Evolutionary conservation across 2,329 filamentous ascomycete species (phyloP).

Genomic region (Penicillium griseofulvum): DNA sequence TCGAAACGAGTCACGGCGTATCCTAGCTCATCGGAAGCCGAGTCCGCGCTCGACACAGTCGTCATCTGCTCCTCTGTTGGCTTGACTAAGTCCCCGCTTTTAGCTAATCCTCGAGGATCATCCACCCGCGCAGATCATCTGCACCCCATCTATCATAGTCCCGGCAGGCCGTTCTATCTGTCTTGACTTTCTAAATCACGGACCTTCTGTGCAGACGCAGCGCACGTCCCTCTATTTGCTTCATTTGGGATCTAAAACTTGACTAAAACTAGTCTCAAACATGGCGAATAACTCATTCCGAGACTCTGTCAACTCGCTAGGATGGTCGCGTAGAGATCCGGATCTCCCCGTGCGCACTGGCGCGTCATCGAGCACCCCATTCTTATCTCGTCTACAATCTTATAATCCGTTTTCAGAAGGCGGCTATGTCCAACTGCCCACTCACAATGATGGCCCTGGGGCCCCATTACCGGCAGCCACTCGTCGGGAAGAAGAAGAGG

Average conservation of each 20-base stretch:
- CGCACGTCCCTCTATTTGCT: conserved; percentile 14
- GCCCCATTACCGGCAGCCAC: conserved; percentile 81
- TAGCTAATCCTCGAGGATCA: conserved; percentile 20
- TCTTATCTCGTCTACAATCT: conserved; percentile 77
- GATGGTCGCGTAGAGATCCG: conserved; percentile 82
- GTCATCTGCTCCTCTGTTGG: conserved; percentile 37
- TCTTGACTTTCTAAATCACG: conserved; percentile 18
- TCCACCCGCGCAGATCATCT: conserved; percentile 49
- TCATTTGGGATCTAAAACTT: conserved; percentile 13
- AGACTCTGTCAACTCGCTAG: conserved; percentile 90
- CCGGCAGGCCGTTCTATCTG: conserved; percentile 38
- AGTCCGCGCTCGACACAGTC: conserved; percentile 19
- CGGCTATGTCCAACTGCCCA: conserved; percentile 88
- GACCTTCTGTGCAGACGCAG: conserved; percentile 22
- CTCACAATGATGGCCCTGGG: conserved; percentile 69
- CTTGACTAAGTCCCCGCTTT: conserved; percentile 24
- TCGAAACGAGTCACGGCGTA: conserved; percentile 10
- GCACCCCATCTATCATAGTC: conserved; percentile 48
- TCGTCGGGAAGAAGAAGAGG: conserved; percentile 90
- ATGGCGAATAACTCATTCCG: conserved; percentile 67
- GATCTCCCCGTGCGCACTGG: conserved; percentile 70
- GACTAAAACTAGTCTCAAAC: conserved; percentile 9
- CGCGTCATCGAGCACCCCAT: conserved; percentile 61
- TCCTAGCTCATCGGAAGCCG: conserved; percentile 8
- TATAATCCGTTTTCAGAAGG: conserved; percentile 79